A percentile compares a stretch with the other conserved stretches of the same genome.
These are phyloP conservation scores for Terana coerulea DNA, from an alignment of 768 basidiomycete species.

Conservation along the genomic window DNA sequence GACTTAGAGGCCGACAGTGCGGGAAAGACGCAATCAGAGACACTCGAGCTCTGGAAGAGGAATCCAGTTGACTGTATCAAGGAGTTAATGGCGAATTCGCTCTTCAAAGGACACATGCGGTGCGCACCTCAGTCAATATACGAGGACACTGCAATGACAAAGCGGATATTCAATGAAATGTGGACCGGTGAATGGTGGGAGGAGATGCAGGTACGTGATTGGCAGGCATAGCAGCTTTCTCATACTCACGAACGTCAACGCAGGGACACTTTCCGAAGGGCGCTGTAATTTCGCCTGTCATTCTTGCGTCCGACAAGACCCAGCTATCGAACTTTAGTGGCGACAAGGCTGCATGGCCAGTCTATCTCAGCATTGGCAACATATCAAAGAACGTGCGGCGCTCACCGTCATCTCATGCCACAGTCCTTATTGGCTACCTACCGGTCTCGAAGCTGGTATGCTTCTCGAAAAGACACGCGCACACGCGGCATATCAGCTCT, in stretches of 20 bases:
- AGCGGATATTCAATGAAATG: slow-evolving; percentile 35
- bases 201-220: slow-evolving; percentile 43
- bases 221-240: no score
- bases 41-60: slow-evolving; percentile 29
- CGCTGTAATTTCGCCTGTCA: slow-evolving; percentile 24
- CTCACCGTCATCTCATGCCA: slow-evolving; percentile 15
- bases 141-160: slow-evolving; percentile 19
- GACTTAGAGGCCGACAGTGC: slow-evolving; percentile 13
- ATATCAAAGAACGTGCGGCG: slow-evolving; percentile 20
- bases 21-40: slow-evolving; percentile 15
- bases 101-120: slow-evolving; percentile 25
- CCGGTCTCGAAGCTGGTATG: slow-evolving; percentile 27
- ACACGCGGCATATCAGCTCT: slow-evolving; percentile 14
- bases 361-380: slow-evolving; percentile 32
- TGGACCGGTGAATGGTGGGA: slow-evolving; percentile 50
- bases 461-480: slow-evolving; percentile 13
- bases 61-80: slow-evolving; percentile 35
- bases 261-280: no score
- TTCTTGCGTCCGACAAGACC: slow-evolving; percentile 30
- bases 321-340: slow-evolving; percentile 22
- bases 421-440: slow-evolving; percentile 27
- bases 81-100: slow-evolving; percentile 31
- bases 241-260: no score
- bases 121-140: slow-evolving; percentile 36
- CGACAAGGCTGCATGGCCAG: slow-evolving; percentile 29